Base-by-base conservation (phyloP, 1,284 basidiomycete genomes). In the Athelia psychrophila region DNA sequence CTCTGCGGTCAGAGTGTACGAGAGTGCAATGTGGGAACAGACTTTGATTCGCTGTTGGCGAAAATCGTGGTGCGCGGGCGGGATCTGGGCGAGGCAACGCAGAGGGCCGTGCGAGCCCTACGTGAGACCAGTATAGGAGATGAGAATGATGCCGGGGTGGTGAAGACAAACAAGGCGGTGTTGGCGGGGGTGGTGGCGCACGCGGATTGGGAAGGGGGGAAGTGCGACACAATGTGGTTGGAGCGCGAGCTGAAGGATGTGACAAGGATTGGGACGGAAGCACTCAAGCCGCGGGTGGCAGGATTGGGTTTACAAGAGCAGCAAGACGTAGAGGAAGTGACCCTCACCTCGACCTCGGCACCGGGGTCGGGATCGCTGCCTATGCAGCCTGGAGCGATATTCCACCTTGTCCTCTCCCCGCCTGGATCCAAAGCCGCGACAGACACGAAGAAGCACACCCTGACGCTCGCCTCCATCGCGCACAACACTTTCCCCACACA, bases 31-130 rank as follows among this genome's bases (percentile, higher is more conserved):
- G 56, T 74, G 10, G 67, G 70, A 8, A 65, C 69, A 2, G 70
- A 73, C 20, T 74, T 73, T 38, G 72, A 75, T 54, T 73, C 72
- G 0, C 61, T 75, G 3, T 60, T 75, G 1, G 71, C 71, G 10
- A 74, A 75, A 53, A 56, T 75, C 18, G 69, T 74, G 50, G 64
- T 70, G 8, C 61, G 58, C n/a, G 71, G 61, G 10, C 48, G 49
- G 0, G 60, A 62, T 1, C 68, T 71, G 27, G 61, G 65, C 16
- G 70, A 74, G 54, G 58, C 62, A 18, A 67, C 67, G 1, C 60
- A 62, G 33, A 68, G 61, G 50, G 71, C 68, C 0, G 51, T 49
- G 24, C 58, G 66, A 18, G 71, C 71, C 1, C 36, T 73, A 2
- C 51, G 52, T 8, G 72, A 74, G 50, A 56, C 69, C 12, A 54